Base-by-base conservation (phyloP, 2,329 filamentous ascomycete species). In the Aspergillus phoenicis region DNA sequence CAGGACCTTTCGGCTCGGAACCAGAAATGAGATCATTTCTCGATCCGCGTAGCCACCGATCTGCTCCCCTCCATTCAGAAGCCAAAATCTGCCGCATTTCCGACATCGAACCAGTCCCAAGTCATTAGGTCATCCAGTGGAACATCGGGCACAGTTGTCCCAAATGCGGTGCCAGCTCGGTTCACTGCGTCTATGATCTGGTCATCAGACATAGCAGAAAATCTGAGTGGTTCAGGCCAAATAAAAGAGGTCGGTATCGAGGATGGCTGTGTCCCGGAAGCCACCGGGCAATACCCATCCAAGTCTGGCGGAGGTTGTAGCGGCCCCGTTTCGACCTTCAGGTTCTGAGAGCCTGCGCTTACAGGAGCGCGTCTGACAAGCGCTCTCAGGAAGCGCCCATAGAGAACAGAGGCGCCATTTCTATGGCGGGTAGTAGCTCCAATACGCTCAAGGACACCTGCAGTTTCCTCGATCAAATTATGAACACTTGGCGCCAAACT, bases 191-290 rank as follows among this genome's bases (percentile, higher is more conserved):
- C 86, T 5, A 86, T 82, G 51, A 90, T 87, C 69, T 90, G 87
- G 60, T 88, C 83, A 60, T 89, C 86, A 0, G 87, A 89, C 88
- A 90, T 90, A 33, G 86, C 80, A 2, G 86, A 89, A 70, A 89
- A 88, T 24, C 87, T 85, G 22, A 89, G 57, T 4, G 84, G 80
- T 62, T 85, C 83, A 0, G 80, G 70, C 80, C 81, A 83, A 8
- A 81, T 60, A 5, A 73, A 63, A 17, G 72, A 61, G 4, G 73
- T 67, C 28, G 72, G 59, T 38, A 73, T 33, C 17, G 53, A 72
- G 15, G 70, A 65, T 11, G 70, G 57, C 8, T 73, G 69, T 8
- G 67, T 63, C 11, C 68, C 58, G 41, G 67, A 57, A 15, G 72
- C 60, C 45, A 70, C 33, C 5, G 68, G 63, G 1, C 64, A 61